Percentiles rank a stretch among this genome's conserved stretches.
phyloP scores from a whole-genome alignment of 176 grass and related monocot genomes.

The Avena atlantica region DNA sequence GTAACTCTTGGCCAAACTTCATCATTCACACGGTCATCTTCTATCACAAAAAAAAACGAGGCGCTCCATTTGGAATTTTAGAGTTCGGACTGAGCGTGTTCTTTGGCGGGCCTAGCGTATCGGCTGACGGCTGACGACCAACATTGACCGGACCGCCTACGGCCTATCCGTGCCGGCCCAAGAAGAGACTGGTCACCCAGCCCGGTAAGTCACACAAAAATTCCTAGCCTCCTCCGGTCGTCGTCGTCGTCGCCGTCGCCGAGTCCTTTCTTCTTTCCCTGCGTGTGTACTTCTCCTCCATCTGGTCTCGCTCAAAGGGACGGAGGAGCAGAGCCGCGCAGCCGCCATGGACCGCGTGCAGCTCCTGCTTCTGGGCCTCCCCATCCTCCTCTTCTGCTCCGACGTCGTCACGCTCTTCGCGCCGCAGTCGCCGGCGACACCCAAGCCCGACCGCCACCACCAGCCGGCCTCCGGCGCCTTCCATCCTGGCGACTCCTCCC shows the following conservation, averaged over 20 bases:
- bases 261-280: not conserved
- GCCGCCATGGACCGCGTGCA: conserved; percentile 85
- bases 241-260: conserved; percentile 5
- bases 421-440: conserved; percentile 49
- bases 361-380: conserved; percentile 85
- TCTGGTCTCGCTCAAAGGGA: not conserved
- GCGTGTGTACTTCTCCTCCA: not conserved
- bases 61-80: not conserved
- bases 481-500: conserved; percentile 32
- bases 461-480: not conserved
- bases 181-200: not conserved
- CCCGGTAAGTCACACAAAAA: not conserved
- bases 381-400: conserved; percentile 93
- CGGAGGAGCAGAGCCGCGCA: conserved; percentile 34
- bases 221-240: conserved; percentile 8
- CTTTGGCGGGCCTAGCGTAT: not conserved
- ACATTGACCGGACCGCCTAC: no score
- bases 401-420: conserved; percentile 81
- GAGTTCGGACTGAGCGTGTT: not conserved
- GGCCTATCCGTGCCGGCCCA: not conserved
- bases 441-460: conserved; percentile 29
- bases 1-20: no score
- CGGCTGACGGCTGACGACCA: not conserved
- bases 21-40: no score
- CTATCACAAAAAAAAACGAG: not conserved